Evolutionary conservation across 345 rosid species (phyloP), one percentile per base, ranked within the genome.

Genomic region (Gossypium rotundifolium): DNA sequence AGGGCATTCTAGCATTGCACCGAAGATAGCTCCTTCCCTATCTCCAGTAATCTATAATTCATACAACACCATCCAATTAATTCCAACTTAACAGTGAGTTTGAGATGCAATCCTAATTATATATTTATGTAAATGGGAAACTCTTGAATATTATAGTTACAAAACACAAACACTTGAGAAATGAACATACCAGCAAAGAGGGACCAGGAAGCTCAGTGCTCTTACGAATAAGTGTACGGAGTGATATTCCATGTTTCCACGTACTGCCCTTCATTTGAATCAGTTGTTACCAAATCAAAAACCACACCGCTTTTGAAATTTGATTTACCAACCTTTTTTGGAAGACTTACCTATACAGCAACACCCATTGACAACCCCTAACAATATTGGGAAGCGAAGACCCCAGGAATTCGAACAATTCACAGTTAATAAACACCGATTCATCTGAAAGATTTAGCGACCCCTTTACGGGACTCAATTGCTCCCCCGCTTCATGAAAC

Each of bases 231-330:
- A 94, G 97, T 0, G 98, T 94, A 57, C 92, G 98, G 14, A 94
- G 90, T 72, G 97, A 92, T 76, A 90, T 94, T 18, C 97, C 97
- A 88, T 94, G 95, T 84, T 87, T 94, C 83, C 84, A 81, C 77
- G 97, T 92, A 82, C 98, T 92, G 97, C 96, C 97, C 97, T 94
- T 92, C 92, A 92, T 83, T 87, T 68, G 71, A 88, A 83, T 79
- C 60, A 82, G 77, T 67, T 46, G 78, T 81, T 49, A 75, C 38
- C 76, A 65, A 81, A 82, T 81, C 72, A 82, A 85, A 76, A 78
- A 71, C 57, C 38, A 72, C 40, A 1, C 40, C 40, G 7, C 7
- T 33, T 33, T 33, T 33, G 40, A 5, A 33, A 33, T 33, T 33
- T 33, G 40, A 33, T 10, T 40, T 52, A 33, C 38, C 6, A 33